Conservation (phyloP, 2,329 filamentous ascomycete species). For the Acrocalymma vagum region DNA sequence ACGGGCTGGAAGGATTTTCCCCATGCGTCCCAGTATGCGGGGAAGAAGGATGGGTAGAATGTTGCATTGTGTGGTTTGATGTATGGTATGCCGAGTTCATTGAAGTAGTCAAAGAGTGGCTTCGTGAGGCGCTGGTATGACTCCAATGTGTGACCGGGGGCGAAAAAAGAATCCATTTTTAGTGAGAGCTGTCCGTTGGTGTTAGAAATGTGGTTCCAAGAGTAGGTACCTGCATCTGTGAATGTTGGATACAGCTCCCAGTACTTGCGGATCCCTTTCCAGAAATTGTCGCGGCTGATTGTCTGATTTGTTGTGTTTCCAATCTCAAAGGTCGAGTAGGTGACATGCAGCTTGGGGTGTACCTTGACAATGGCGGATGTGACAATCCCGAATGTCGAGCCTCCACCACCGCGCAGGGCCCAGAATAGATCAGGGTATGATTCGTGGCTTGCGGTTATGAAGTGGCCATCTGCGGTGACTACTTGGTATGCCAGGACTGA, state of each 20-base stretch:
- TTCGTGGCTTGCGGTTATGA: constrained; percentile 24
- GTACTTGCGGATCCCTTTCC: constrained; percentile 18
- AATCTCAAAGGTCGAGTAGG: constrained; percentile 38
- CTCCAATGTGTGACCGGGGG: constrained; percentile 20
- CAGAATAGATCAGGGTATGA: constrained; percentile 30
- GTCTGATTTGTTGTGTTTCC: constrained; percentile 24
- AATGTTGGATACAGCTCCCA: constrained; percentile 22
- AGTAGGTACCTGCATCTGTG: constrained; percentile 25
- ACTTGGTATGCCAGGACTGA: constrained; percentile 28
- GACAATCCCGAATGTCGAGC: constrained; percentile 26
- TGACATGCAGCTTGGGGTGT: constrained; percentile 27
- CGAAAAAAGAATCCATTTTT: constrained; percentile 25
- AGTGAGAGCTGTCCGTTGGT: constrained; percentile 16
- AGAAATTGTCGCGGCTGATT: constrained; percentile 34
- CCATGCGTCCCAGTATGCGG: constrained; percentile 26
- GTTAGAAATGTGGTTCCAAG: constrained; percentile 25
- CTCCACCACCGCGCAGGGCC: constrained; percentile 31
- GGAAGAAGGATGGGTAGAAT: constrained; percentile 21
- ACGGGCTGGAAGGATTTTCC: constrained; percentile 21
- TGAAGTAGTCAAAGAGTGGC: constrained; percentile 19
- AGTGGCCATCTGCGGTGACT: constrained; percentile 25
- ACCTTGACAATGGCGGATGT: constrained; percentile 24
- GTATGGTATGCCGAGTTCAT: constrained; percentile 23
- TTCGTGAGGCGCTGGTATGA: constrained; percentile 16
- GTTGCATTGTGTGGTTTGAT: constrained; percentile 17